Percentiles rank a stretch among this genome's conserved stretches.
Evolutionary conservation across 2,329 filamentous ascomycete genomes (phyloP).

Genomic region (Penicillium expansum): DNA sequence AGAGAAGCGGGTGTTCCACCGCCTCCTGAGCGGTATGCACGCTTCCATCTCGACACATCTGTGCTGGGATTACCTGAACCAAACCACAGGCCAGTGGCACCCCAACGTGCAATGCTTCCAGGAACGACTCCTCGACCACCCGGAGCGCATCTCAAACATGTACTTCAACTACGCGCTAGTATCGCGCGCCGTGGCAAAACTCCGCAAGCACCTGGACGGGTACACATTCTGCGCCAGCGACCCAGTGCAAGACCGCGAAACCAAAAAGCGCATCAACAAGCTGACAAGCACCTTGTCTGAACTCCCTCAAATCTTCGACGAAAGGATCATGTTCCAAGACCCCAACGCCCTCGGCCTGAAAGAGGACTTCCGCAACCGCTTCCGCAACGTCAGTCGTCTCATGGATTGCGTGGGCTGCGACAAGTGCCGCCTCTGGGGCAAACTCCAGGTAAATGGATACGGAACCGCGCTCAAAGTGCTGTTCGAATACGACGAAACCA

Average conservation of each 20-base stretch:
- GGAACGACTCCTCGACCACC: conserved; percentile 74
- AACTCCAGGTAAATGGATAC: conserved; percentile 91
- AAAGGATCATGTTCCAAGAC: conserved; percentile 87
- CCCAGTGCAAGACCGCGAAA: conserved; percentile 70
- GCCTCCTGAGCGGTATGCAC: conserved; percentile 95
- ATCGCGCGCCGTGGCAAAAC: conserved; percentile 84
- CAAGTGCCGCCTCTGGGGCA: conserved; percentile 97
- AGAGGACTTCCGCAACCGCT: conserved; percentile 95
- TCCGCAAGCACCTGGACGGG: conserved; percentile 73
- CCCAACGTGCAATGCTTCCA: conserved; percentile 90
- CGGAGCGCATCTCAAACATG: conserved; percentile 91
- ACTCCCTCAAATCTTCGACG: conserved; percentile 79
- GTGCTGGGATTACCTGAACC: conserved; percentile 94
- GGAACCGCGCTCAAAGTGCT: conserved; percentile 92
- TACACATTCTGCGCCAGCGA: conserved; percentile 96
- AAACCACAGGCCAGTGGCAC: conserved; percentile 88
- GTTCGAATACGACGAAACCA: conserved; percentile 80
- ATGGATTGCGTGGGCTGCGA: conserved; percentile 99
- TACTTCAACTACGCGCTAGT: conserved; percentile 99
- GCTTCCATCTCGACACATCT: conserved; percentile 94
- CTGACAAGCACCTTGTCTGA: conserved; percentile 70
- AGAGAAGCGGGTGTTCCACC: conserved; percentile 98
- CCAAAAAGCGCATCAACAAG: conserved; percentile 75
- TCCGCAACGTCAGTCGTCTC: conserved; percentile 90
- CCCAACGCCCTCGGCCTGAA: conserved; percentile 69